phyloP scores from a whole-genome alignment of 1,139 yeast genomes.

The Sugiyamaella xylanicola region DNA sequence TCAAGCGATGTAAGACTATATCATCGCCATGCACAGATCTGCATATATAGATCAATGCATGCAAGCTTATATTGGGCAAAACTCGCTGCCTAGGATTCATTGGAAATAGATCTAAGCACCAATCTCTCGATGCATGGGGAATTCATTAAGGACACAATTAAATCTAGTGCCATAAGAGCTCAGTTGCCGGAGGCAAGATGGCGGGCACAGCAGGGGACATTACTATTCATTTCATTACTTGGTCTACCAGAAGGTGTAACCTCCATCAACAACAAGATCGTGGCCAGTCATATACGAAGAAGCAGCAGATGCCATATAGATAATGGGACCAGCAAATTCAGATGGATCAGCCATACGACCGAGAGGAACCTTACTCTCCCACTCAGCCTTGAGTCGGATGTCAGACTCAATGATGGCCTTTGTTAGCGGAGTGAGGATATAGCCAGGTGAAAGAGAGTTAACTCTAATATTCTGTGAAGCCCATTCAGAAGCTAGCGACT shows the following conservation, averaged over 20 bases:
- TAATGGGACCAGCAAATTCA: slow-evolving; percentile 77
- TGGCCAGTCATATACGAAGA: slow-evolving; percentile 83
- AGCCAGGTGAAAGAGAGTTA: slow-evolving; percentile 80
- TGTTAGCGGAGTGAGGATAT: slow-evolving; percentile 68
- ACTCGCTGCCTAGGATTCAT: too few relatives aligned
- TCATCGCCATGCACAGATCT: too few relatives aligned
- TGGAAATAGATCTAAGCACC: too few relatives aligned
- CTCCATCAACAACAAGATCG: slow-evolving; percentile 80
- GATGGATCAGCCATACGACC: slow-evolving; percentile 78
- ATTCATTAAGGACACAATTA: too few relatives aligned
- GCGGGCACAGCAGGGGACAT: background rate
- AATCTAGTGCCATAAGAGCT: background rate
- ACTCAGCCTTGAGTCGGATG: slow-evolving; percentile 52
- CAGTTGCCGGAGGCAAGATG: background rate
- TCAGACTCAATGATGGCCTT: slow-evolving; percentile 58
- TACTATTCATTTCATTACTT: background rate
- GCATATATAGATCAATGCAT: too few relatives aligned
- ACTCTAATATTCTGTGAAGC: slow-evolving; percentile 75
- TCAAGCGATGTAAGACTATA: too few relatives aligned
- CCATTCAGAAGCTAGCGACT: slow-evolving; percentile 84
- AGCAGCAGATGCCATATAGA: slow-evolving; percentile 72
- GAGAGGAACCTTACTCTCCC: slow-evolving; percentile 71
- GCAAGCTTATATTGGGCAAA: too few relatives aligned
- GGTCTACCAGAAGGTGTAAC: slow-evolving; percentile 61
- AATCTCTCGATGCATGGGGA: too few relatives aligned